Evolutionary conservation across 495 filamentous ascomycete genomes (phyloP).

Genomic region (Trichoderma orchidacearum): DNA sequence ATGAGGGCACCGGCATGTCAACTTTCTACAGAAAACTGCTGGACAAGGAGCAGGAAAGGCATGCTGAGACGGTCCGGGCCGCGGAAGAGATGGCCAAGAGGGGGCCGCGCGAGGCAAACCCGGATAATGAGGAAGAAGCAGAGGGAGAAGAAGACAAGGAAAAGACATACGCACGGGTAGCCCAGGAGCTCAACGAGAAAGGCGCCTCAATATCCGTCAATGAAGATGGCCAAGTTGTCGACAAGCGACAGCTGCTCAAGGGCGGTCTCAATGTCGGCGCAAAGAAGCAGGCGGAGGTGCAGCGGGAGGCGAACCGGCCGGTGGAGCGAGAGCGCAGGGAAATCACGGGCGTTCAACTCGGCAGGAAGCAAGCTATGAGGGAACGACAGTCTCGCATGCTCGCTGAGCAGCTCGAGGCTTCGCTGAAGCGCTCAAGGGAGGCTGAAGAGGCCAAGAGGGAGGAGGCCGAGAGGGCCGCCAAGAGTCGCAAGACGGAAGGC

Average conservation of each 20-base stretch:
- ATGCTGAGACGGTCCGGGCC: conserved; percentile 53
- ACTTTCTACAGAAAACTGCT: conserved; percentile 78
- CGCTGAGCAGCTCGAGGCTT: conserved; percentile 64
- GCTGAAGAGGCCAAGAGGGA: conserved; percentile 59
- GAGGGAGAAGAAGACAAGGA: conserved; percentile 29
- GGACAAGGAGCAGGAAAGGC: conserved; percentile 59
- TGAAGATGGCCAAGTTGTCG: conserved; percentile 87
- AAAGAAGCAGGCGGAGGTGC: conserved; percentile 30
- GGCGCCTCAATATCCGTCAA: conserved; percentile 66
- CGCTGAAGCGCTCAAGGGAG: conserved; percentile 55
- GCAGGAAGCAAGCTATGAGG: conserved; percentile 46
- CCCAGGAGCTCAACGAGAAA: conserved; percentile 55
- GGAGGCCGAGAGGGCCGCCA: conserved; percentile 58
- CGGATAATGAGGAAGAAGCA: conserved; percentile 19
- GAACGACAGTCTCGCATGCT: conserved; percentile 82
- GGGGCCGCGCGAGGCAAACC: conserved; percentile 18
- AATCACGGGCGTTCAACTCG: conserved; percentile 8
- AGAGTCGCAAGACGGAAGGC: conserved; percentile 55
- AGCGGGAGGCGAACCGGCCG: conserved; percentile 20
- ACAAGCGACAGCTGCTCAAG: conserved; percentile 79
- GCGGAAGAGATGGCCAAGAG: conserved; percentile 50
- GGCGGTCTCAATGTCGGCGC: conserved; percentile 76
- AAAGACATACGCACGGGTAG: conserved; percentile 59
- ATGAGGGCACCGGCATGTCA: conserved; percentile 64
- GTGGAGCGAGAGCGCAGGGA: conserved; percentile 6